Conservation (phyloP, 768 basidiomycete genomes). For the Collybia nuda region DNA sequence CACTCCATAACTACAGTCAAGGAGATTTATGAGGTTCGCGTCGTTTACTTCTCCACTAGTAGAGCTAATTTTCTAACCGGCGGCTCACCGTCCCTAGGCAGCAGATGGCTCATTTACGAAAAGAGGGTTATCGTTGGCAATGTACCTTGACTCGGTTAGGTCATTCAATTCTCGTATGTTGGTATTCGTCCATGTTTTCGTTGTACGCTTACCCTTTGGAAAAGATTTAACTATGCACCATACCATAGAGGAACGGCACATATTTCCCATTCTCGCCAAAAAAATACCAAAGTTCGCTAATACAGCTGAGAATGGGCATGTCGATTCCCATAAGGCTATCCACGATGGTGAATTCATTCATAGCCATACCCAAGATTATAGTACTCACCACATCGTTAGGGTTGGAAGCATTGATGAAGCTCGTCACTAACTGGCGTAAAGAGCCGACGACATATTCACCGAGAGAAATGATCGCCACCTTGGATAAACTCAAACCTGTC, state of each 20-base stretch:
- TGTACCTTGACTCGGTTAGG: conserved; percentile 37
- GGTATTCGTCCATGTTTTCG: neutral
- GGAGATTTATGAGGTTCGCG: conserved; percentile 2
- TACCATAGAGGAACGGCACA: conserved; percentile 47
- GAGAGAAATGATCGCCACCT: conserved; percentile 44
- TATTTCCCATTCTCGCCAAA: conserved; percentile 50
- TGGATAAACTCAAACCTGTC: conserved; percentile 51
- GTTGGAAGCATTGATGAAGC: conserved; percentile 37
- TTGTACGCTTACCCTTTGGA: neutral
- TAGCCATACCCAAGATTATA: neutral
- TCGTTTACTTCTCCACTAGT: neutral
- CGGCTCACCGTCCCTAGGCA: conserved; percentile 28
- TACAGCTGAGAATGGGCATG: conserved; percentile 37
- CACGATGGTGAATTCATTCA: conserved; percentile 37
- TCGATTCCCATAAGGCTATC: conserved; percentile 49
- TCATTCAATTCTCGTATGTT: conserved; percentile 38
- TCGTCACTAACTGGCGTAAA: conserved; percentile 40
- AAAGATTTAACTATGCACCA: conserved; percentile 54
- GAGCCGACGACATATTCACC: conserved; percentile 50
- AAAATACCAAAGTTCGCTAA: conserved; percentile 46
- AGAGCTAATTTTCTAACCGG: no score
- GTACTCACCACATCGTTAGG: conserved; percentile 25
- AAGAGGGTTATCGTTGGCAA: conserved; percentile 35
- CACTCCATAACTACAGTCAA: conserved; percentile 19
- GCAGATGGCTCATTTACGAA: conserved; percentile 49